Conservation (phyloP, 208 protist species). For the Crithidia acanthocephali region DNA sequence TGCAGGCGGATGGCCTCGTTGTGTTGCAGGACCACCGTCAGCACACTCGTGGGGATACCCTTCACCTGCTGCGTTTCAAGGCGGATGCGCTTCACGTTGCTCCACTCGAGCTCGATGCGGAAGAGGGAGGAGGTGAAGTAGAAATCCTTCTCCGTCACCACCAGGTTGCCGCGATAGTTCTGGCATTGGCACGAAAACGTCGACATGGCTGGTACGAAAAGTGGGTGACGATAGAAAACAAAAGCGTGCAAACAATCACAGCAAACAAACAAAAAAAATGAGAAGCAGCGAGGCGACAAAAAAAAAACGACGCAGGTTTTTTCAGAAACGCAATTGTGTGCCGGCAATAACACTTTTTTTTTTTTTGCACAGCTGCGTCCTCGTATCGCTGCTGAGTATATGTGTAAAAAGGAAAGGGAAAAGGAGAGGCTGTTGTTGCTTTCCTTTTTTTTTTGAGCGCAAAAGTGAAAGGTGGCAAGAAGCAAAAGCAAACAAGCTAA, state of each 20-base stretch:
- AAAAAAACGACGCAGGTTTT: slow-evolving; percentile 10
- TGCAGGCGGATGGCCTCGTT: slow-evolving; percentile 25
- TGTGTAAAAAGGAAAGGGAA: not conserved
- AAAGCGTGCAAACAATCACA: not conserved
- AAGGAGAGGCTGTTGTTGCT: not conserved
- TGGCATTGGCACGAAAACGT: slow-evolving; percentile 74
- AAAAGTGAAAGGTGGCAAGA: too few relatives aligned
- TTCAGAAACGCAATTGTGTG: not conserved
- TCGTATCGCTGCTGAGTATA: not conserved
- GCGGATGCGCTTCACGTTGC: slow-evolving; percentile 61
- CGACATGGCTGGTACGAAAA: slow-evolving; percentile 22
- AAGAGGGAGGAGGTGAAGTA: slow-evolving; percentile 67
- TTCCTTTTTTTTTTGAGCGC: not conserved
- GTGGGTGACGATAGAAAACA: too few relatives aligned
- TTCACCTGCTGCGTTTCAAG: slow-evolving; percentile 80
- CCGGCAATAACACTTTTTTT: too few relatives aligned
- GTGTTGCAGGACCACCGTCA: slow-evolving; percentile 56
- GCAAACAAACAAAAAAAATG: slow-evolving; percentile 5
- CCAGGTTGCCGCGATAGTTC: slow-evolving; percentile 66
- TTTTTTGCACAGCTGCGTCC: not conserved
- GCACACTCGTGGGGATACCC: slow-evolving; percentile 69
- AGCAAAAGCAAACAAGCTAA: not conserved
- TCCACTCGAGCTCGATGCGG: slow-evolving; percentile 62
- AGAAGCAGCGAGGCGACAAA: not conserved
- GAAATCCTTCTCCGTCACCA: slow-evolving; percentile 47